Base-by-base conservation (phyloP, 2,329 filamentous ascomycete genomes). In the Cordyceps cicadae region DNA sequence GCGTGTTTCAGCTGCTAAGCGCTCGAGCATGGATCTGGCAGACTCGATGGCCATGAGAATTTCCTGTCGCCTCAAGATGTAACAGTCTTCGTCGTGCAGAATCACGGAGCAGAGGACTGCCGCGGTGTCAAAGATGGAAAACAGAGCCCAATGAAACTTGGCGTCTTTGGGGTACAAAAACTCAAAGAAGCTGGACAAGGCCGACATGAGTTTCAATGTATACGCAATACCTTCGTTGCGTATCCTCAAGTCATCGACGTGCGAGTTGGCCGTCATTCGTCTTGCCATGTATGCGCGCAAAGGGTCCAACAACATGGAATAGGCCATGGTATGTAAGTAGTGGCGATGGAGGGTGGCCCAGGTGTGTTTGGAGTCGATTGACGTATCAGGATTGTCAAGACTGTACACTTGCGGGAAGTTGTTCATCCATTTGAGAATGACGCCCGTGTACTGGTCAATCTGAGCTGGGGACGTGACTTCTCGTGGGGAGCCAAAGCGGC, bases 41-140 rank as follows among this genome's bases (percentile, higher is more conserved):
- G 66, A 65, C 3, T 70, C 67, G 37, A 82, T 76, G 1, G 72
- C 72, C 53, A 71, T 62, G 24, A 77, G 65, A 17, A 79, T 70
- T 17, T 77, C 72, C 1, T 75, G 69, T 14, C 76, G 75, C 14
- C 71, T 72, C 5, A 75, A 73, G 3, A 81, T 69, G 14, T 67
- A 70, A 19, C 67, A 64, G 34, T 76, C 70, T n/a, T 70, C 66
- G 61, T 83, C 80, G 62, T 82, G 79, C 5, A 81, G 72, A 7
- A 83, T 70, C 3, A 79, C 76, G 0, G 79, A 81, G 68, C 78
- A 81, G 5, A 82, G 66, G 19, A 80, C 70, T 0, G 80, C 77
- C 0, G 79, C 75, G 0, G 77, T 79, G 62, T 83, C 79, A 52
- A 83, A 83, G 37, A 81, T 75, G 49, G 73, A 71, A 60, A 81